Base-by-base conservation (phyloP, 164 flowering plant genomes). In the Saururus chinensis region DNA sequence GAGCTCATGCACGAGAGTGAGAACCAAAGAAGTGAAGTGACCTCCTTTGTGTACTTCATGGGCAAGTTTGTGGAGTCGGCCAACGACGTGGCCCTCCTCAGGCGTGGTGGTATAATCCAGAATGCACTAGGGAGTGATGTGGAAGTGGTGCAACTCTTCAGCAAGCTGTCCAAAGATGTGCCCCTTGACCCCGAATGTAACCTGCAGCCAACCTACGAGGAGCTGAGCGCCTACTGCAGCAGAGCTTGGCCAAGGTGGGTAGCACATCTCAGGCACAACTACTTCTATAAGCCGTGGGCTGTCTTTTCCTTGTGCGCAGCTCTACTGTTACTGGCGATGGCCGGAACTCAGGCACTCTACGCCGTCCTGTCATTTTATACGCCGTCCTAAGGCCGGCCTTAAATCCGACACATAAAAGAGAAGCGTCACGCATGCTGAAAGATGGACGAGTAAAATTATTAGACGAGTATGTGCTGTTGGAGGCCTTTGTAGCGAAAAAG, bases 11-110 rank as follows among this genome's bases (percentile, higher is more conserved):
- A 60, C 8, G 60, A 23, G 8, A 56, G 60, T 1, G 49, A 55
- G 1, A 40, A n/a, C 1, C 49, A 42, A 42, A 42, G 49, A 14
- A 42, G 56, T 3, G 57, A 64, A 12, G 37, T 69, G 21, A 60
- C 54, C 40, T 54, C 72, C 25, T 69, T 64, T 60, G 60, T 69
- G 9, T 20, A 16, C 13, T 59, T 68, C 62, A 68, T 68, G 71
- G 23, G 51, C 58, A 52, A 59, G 11, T 51, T 68, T 19, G n/a
- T 69, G 6, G 57, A 69, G 19, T 64, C 68, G 14, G 51, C 51
- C 26, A 49, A 35, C 22, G 72, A 64, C 17, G 68, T 69, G 21
- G 60, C 22, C 22, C 48, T 64, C 16, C 68, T 64, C 0, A 37
- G 22, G 9, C 10, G 42, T 3, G 9, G 51, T 19, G 64, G 68